phyloP scores from a whole-genome alignment of 2,329 filamentous ascomycete species.

The Chaetomiaceae sp. region DNA sequence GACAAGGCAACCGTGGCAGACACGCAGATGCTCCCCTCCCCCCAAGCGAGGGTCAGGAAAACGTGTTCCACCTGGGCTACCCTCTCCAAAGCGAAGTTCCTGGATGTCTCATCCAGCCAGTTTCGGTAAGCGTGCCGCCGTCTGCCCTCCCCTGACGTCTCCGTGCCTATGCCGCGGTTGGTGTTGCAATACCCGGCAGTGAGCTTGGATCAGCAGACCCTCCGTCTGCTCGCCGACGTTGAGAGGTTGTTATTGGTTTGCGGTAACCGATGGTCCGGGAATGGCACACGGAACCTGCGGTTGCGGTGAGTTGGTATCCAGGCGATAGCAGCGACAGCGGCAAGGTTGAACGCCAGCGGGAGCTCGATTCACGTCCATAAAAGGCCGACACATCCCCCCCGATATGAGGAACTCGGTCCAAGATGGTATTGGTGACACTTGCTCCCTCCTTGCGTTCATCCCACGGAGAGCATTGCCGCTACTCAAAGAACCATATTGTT shows the following conservation, averaged over 20 bases:
- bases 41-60: not conserved
- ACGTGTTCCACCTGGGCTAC: not conserved
- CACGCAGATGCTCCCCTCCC: not conserved
- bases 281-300: constrained; percentile 1
- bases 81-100: not conserved
- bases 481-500: not conserved
- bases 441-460: no score
- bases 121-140: constrained; percentile 9
- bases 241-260: constrained; percentile 14
- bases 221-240: not conserved
- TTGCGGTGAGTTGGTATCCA: constrained; percentile 5
- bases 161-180: not conserved
- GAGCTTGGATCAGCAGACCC: constrained; percentile 23
- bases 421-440: not conserved
- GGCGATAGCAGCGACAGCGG: not conserved
- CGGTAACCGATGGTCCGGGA: constrained; percentile 5
- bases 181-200: constrained; percentile 13
- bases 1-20: constrained; percentile 3
- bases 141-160: not conserved
- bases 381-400: constrained; percentile 1
- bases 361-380: constrained; percentile 5
- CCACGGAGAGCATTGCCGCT: no score
- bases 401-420: not conserved
- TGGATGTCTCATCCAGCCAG: constrained; percentile 11
- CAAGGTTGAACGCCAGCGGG: not conserved